These are phyloP conservation scores for Schizosaccharomyces japonicus DNA, from an alignment of 805 yeast species.

Conservation along the genomic window DNA sequence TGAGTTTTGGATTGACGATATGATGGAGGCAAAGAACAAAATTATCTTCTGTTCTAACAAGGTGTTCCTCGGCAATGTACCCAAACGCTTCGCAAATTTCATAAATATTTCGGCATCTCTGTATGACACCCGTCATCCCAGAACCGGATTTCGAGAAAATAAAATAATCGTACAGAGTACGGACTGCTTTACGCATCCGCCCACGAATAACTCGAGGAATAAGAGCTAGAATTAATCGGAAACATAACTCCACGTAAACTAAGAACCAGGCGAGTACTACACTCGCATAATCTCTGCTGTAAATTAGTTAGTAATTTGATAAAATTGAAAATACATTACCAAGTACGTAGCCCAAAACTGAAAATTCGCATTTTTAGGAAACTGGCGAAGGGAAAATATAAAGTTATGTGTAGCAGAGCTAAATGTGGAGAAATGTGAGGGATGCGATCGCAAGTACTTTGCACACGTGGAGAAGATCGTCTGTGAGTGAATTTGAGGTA, in stretches of 20 bases:
- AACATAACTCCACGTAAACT: background rate
- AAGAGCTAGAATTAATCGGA: background rate
- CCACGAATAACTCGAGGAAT: background rate
- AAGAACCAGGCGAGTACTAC: background rate
- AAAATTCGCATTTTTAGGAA: no score
- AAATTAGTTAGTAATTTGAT: background rate
- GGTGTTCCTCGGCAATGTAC: constrained; percentile 46
- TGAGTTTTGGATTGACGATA: background rate
- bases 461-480: no score
- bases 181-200: background rate
- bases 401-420: no score
- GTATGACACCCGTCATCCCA: background rate
- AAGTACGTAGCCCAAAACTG: no score
- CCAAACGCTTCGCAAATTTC: constrained; percentile 39
- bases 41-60: constrained; percentile 55
- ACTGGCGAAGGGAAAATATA: no score
- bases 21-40: constrained; percentile 58
- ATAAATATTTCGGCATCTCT: background rate
- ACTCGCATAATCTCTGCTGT: background rate
- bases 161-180: background rate
- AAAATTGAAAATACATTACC: no score
- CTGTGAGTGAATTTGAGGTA: no score
- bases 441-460: no score
- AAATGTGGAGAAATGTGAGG: no score
- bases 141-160: background rate